phyloP scores from a whole-genome alignment of 2,329 filamentous ascomycete species.

The Hypoxylon sp. region DNA sequence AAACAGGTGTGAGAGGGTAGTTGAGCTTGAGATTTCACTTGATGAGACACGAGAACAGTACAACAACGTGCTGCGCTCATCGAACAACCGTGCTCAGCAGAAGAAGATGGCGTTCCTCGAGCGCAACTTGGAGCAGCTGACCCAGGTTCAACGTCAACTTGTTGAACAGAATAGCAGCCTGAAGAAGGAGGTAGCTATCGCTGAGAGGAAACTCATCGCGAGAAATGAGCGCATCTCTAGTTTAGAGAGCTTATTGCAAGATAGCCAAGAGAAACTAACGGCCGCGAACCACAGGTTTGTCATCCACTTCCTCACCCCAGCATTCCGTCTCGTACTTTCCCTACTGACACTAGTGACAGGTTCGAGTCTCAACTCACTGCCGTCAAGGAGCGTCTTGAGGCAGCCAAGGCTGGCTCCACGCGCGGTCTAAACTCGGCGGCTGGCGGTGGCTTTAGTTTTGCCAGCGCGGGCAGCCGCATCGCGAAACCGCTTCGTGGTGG shows the following conservation, averaged over 20 bases:
- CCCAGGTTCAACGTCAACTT: constrained; percentile 95
- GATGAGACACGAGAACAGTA: constrained; percentile 99
- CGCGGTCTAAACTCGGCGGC: constrained; percentile 79
- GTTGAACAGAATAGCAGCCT: constrained; percentile 97
- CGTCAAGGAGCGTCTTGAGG: constrained; percentile 97
- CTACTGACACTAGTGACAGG: constrained; percentile 64
- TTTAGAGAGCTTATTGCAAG: constrained; percentile 90
- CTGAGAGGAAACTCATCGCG: constrained; percentile 95
- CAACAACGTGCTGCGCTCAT: constrained; percentile 96
- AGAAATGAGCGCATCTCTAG: constrained; percentile 97
- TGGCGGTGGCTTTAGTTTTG: constrained; percentile 78
- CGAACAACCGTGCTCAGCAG: constrained; percentile 98
- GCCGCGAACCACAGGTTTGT: constrained; percentile 96
- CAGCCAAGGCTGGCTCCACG: constrained; percentile 91
- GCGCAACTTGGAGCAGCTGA: constrained; percentile 97
- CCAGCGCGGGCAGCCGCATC: constrained; percentile 73
- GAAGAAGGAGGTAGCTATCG: constrained; percentile 99
- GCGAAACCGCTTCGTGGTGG: constrained; percentile 77
- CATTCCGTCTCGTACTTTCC: neutral
- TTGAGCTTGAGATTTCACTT: constrained; percentile 96
- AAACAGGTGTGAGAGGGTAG: constrained; percentile 97
- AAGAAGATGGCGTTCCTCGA: constrained; percentile 99
- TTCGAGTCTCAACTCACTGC: constrained; percentile 97
- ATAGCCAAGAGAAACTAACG: constrained; percentile 98
- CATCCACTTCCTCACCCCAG: constrained; percentile 8